Evolutionary conservation across 192 early-diverging fungal species (phyloP).

Genomic region (Gryganskiella cystojenkinii): DNA sequence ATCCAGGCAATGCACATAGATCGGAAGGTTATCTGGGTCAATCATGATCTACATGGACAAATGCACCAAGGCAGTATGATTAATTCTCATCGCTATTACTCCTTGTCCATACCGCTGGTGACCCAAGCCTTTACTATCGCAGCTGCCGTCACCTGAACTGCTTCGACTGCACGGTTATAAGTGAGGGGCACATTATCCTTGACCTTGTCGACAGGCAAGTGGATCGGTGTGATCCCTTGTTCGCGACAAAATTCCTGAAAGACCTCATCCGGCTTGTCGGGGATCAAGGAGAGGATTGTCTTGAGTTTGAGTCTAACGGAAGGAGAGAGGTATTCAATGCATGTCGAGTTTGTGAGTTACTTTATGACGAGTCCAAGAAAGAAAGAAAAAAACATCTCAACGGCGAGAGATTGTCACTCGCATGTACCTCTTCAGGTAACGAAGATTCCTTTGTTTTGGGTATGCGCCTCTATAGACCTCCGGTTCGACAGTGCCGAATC

Average conservation of each 20-base stretch:
- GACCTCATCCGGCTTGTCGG: slow-evolving; percentile 70
- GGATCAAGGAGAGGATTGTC: slow-evolving; percentile 90
- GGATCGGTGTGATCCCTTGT: slow-evolving; percentile 73
- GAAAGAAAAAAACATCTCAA: neutral
- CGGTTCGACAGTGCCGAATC: slow-evolving; percentile 87
- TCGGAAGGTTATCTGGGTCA: slow-evolving; percentile 74
- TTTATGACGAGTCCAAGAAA: neutral
- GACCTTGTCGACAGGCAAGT: slow-evolving; percentile 81
- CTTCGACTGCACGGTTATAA: slow-evolving; percentile 75
- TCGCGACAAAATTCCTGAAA: slow-evolving; percentile 72
- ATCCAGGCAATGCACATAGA: slow-evolving; percentile 93
- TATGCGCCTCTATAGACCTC: slow-evolving; percentile 89
- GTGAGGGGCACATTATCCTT: slow-evolving; percentile 90
- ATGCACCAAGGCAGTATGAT: too few relatives aligned
- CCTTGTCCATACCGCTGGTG: neutral
- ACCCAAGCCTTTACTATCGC: neutral
- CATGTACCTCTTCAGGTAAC: slow-evolving; percentile 80
- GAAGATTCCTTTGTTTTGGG: slow-evolving; percentile 86
- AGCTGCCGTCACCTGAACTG: slow-evolving; percentile 60
- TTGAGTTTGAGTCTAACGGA: slow-evolving; percentile 75
- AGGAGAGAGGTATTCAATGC: neutral
- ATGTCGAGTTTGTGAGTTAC: neutral
- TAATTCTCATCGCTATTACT: neutral
- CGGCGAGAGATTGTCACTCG: neutral
- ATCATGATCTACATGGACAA: slow-evolving; percentile 86